Conservation (phyloP, 768 basidiomycete genomes). For the Thelephora aurantiotincta region DNA sequence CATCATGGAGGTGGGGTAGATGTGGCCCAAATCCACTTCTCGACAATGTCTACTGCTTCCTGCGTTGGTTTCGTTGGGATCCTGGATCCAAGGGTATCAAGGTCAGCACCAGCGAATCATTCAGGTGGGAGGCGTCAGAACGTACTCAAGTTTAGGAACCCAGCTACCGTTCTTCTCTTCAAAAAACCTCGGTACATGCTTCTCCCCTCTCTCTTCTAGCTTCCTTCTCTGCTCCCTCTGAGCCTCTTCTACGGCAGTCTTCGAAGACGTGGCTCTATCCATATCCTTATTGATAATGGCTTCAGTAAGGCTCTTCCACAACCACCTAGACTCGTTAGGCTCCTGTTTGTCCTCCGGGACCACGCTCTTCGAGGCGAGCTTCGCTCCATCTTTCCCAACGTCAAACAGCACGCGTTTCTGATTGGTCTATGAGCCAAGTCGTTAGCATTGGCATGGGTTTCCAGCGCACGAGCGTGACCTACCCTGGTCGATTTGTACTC, state of each 20-base stretch:
- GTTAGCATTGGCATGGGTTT: not conserved
- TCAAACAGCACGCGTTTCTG: conserved; percentile 75
- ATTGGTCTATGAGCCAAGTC: conserved; percentile 15
- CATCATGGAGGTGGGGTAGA: conserved; percentile 4
- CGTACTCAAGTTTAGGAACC: conserved; percentile 67
- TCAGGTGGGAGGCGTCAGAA: conserved; percentile 8
- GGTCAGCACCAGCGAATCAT: not conserved
- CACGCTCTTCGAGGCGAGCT: conserved; percentile 72
- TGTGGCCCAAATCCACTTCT: conserved; percentile 64
- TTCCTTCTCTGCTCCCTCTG: conserved; percentile 70
- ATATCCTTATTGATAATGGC: conserved; percentile 85
- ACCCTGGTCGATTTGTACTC: conserved; percentile 68
- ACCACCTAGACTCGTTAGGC: conserved; percentile 76
- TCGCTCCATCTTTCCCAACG: conserved; percentile 58
- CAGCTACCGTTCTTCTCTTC: conserved; percentile 61
- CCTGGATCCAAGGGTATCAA: conserved; percentile 22
- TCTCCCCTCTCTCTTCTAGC: conserved; percentile 60
- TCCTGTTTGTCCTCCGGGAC: conserved; percentile 80
- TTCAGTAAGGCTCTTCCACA: conserved; percentile 75
- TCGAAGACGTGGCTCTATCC: conserved; percentile 86
- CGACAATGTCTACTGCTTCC: conserved; percentile 49
- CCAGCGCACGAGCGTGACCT: conserved; percentile 6
- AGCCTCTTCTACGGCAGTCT: conserved; percentile 80
- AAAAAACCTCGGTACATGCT: conserved; percentile 73
- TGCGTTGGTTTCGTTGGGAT: conserved; percentile 50